Evolutionary conservation across 2,329 filamentous ascomycete species (phyloP).

Genomic region (Geosmithia flava): DNA sequence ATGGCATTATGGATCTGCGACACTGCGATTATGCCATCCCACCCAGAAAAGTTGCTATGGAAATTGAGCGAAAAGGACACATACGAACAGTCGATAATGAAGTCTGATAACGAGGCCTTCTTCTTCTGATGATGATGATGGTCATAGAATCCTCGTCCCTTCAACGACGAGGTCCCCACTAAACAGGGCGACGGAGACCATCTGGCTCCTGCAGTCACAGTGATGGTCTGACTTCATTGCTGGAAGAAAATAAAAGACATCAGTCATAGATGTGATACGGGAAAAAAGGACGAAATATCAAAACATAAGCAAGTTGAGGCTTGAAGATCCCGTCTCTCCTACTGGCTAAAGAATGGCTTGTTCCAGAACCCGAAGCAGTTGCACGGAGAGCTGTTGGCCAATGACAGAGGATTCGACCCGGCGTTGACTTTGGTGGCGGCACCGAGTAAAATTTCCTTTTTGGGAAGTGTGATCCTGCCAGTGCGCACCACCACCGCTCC

Average conservation of each 20-base stretch:
- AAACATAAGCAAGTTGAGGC: background rate
- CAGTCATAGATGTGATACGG: background rate
- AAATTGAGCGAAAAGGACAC: background rate
- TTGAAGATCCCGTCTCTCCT: too few relatives aligned
- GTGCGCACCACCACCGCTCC: background rate
- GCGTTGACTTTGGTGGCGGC: background rate
- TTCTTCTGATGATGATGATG: too few relatives aligned
- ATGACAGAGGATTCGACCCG: background rate
- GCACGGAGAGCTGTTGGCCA: background rate
- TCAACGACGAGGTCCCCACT: too few relatives aligned
- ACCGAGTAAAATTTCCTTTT: background rate
- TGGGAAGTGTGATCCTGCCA: background rate
- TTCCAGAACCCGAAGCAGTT: background rate
- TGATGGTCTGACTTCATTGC: too few relatives aligned
- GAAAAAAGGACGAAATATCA: background rate
- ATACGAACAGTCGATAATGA: too few relatives aligned
- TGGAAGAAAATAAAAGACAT: background rate
- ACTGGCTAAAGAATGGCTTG: too few relatives aligned
- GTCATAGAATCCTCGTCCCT: too few relatives aligned
- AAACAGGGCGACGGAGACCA: too few relatives aligned
- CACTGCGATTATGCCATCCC: too few relatives aligned
- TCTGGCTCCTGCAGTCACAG: too few relatives aligned
- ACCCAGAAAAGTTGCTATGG: background rate
- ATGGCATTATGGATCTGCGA: too few relatives aligned
- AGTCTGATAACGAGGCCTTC: too few relatives aligned